Base-by-base conservation (phyloP, 2,329 filamentous ascomycete genomes). In the Nemania bipapillata region DNA sequence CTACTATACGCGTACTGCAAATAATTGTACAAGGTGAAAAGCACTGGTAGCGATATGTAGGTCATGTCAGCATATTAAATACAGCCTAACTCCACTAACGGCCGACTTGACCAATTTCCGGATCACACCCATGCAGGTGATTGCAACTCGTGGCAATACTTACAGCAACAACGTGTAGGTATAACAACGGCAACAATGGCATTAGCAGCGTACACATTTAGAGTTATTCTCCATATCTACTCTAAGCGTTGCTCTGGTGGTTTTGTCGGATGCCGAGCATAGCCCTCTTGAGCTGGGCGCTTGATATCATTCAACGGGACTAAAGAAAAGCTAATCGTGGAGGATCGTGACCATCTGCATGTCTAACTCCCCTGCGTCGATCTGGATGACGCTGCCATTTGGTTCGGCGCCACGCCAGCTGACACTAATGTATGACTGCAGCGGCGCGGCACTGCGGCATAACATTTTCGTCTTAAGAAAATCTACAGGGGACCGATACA, bases 391-490 rank as follows among this genome's bases (percentile, higher is more conserved):
- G 47, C 37, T 52, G 58, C 15, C 32, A 12, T 30, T 53, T 53
- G 20, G 22, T 35, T 11, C 4, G 42, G 45, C 35, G 47, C 11
- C 5, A 45, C 53, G 30, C 42, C 59, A 49, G 53, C 7, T 67
- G 64, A 66, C 64, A 58, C 45, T 58, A 58, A 49, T 54, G 59
- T 49, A 54, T 47, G 52, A 63, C 52, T 24, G 24, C 50, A 8
- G 53, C 50, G 7, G 24, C 12, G 24, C 12, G n/a, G 30, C 37
- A 53, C 22, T 4, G 3, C 28, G 17, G 50, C 50, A 30, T 53
- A 32, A 20, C 50, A 30, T 53, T 53, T 53, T 53, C 17, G 45
- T 49, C 20, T 49, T 15, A 24, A 26, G 24, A 49, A 49, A 24
- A 49, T 4, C 7, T 12, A 26, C 45, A 26, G 20, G 45, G 45